These are phyloP conservation scores for Penicillium glabrum DNA, from an alignment of 2,329 filamentous ascomycete genomes.

Conservation along the genomic window DNA sequence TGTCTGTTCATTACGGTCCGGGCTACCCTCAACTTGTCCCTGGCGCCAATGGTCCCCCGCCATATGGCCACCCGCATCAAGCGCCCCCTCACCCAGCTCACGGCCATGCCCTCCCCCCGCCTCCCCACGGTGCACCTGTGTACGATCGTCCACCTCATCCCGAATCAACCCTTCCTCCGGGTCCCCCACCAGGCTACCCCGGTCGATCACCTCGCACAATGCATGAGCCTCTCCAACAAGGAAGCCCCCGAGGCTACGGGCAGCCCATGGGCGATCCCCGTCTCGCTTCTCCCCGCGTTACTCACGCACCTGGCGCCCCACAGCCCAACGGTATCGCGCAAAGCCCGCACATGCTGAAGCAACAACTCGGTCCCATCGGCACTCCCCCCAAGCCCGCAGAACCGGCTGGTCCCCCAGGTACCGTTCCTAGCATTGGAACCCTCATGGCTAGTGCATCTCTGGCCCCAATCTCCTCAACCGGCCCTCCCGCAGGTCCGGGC, in stretches of 20 bases:
- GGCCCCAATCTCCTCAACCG: constrained; percentile 23
- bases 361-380: constrained; percentile 15
- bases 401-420: constrained; percentile 29
- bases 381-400: constrained; percentile 28
- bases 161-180: constrained; percentile 29
- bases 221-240: constrained; percentile 26
- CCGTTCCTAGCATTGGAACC: constrained; percentile 56
- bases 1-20: constrained; percentile 35
- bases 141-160: constrained; percentile 38
- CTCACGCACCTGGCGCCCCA: constrained; percentile 22
- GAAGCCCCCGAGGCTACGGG: constrained; percentile 31
- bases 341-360: constrained; percentile 31
- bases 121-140: constrained; percentile 25
- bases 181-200: constrained; percentile 25
- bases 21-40: constrained; percentile 39
- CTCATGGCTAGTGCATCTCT: constrained; percentile 42
- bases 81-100: constrained; percentile 24
- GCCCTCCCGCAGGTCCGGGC: constrained; percentile 17
- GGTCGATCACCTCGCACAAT: constrained; percentile 29
- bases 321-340: constrained; percentile 23
- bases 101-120: constrained; percentile 24
- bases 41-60: constrained; percentile 29
- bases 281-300: constrained; percentile 35
- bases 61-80: constrained; percentile 33
- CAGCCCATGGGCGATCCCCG: constrained; percentile 31